phyloP scores from a whole-genome alignment of 768 basidiomycete genomes.

The Stropharia rugosoannulata region DNA sequence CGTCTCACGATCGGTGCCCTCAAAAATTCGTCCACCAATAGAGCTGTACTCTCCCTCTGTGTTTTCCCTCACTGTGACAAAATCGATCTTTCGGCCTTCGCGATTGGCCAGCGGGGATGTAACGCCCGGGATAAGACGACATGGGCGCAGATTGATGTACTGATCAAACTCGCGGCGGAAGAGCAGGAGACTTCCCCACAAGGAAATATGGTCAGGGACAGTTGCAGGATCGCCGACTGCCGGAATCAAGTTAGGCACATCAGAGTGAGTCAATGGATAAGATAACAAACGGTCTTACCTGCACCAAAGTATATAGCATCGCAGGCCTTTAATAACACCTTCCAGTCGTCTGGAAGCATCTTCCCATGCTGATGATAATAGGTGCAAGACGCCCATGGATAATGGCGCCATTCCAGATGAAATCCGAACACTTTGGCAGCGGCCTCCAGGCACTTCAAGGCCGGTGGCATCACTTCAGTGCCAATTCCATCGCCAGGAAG shows the following conservation, averaged over 20 bases:
- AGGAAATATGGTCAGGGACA: conserved; percentile 56
- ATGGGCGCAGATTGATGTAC: conserved; percentile 50
- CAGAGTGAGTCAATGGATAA: too few relatives aligned
- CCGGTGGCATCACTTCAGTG: conserved; percentile 49
- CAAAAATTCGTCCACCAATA: conserved; percentile 42
- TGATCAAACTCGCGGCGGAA: conserved; percentile 54
- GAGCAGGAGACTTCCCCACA: conserved; percentile 50
- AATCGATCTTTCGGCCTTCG: conserved; percentile 42
- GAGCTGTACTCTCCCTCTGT: conserved; percentile 58
- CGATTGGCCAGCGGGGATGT: conserved; percentile 45
- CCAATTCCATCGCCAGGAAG: conserved; percentile 57
- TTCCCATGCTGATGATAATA: conserved; percentile 46
- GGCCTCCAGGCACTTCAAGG: conserved; percentile 43
- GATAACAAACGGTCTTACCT: conserved; percentile 19
- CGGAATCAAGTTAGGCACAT: background rate
- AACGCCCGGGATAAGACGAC: conserved; percentile 47
- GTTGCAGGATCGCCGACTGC: conserved; percentile 44
- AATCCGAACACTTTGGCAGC: conserved; percentile 44
- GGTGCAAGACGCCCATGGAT: conserved; percentile 47
- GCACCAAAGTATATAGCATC: conserved; percentile 51
- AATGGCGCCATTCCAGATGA: conserved; percentile 40
- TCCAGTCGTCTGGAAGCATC: conserved; percentile 46
- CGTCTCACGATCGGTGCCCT: conserved; percentile 38
- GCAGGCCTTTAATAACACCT: conserved; percentile 35
- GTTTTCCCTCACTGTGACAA: conserved; percentile 56